Percentiles rank a stretch among this genome's conserved stretches.
Evolutionary conservation across 2,329 filamentous ascomycete genomes (phyloP).

Genomic region (Fusarium neocosmosporiellum): DNA sequence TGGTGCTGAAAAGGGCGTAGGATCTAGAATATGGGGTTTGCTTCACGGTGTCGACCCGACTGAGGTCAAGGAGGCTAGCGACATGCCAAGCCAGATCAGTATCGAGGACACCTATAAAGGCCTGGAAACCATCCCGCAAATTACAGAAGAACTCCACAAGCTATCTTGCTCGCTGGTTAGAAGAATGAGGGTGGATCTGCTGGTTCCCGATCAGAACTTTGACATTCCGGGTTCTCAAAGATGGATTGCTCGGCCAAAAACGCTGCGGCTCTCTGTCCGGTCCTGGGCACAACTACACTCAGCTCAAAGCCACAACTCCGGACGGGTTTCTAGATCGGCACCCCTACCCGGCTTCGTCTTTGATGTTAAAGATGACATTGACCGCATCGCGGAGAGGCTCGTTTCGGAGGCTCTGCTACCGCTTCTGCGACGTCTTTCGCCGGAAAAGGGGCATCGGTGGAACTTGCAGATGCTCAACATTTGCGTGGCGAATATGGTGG

Average conservation of each 20-base stretch:
- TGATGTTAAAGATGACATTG: constrained; percentile 66
- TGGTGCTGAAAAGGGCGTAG: constrained; percentile 77
- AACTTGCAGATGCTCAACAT: constrained; percentile 88
- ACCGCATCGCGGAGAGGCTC: constrained; percentile 73
- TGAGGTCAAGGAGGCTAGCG: constrained; percentile 77
- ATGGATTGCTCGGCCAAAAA: constrained; percentile 87
- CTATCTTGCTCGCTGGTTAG: constrained; percentile 77
- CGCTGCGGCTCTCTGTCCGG: constrained; percentile 82
- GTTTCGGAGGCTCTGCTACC: constrained; percentile 75
- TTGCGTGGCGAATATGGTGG: constrained; percentile 86
- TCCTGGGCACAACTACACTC: constrained; percentile 57
- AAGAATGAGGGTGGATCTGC: constrained; percentile 82
- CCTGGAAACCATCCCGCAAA: constrained; percentile 71
- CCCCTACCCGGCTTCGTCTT: constrained; percentile 82
- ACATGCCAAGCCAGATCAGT: constrained; percentile 87
- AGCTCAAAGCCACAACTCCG: constrained; percentile 68
- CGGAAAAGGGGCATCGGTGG: constrained; percentile 74
- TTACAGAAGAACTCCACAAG: constrained; percentile 75
- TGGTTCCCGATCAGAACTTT: constrained; percentile 60
- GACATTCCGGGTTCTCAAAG: constrained; percentile 48
- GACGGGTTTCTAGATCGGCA: constrained; percentile 79
- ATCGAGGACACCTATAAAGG: constrained; percentile 92
- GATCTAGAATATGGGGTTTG: constrained; percentile 78
- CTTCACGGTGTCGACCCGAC: constrained; percentile 83
- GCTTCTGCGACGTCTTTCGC: constrained; percentile 80